Conservation (phyloP, 2,329 filamentous ascomycete species). For the Xylariaceae sp. region DNA sequence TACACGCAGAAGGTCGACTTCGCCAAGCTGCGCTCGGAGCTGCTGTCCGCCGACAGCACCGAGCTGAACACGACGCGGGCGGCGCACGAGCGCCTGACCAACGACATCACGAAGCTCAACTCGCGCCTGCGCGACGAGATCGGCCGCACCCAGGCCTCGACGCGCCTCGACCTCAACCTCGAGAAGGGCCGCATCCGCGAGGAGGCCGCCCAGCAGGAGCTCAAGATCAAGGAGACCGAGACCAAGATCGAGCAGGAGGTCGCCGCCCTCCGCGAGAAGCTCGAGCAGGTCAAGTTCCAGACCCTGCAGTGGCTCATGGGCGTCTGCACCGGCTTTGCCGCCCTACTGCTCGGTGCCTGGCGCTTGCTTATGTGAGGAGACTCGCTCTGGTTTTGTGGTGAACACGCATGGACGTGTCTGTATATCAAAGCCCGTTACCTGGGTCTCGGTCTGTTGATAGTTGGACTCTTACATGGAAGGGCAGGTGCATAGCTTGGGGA, state of each 20-base stretch:
- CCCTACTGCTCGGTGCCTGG: slow-evolving; percentile 72
- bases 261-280: slow-evolving; percentile 83
- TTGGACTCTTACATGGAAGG: background rate
- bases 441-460: background rate
- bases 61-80: slow-evolving; percentile 88
- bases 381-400: background rate
- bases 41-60: slow-evolving; percentile 88
- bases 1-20: slow-evolving; percentile 96
- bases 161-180: slow-evolving; percentile 89
- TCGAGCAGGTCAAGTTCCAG: slow-evolving; percentile 97
- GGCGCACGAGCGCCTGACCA: slow-evolving; percentile 89
- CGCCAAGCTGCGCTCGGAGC: slow-evolving; percentile 92
- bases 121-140: slow-evolving; percentile 91
- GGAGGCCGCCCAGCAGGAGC: slow-evolving; percentile 93
- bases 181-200: slow-evolving; percentile 97
- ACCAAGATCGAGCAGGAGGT: slow-evolving; percentile 98
- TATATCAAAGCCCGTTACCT: background rate
- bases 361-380: slow-evolving; percentile 69
- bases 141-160: slow-evolving; percentile 88
- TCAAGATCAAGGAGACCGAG: slow-evolving; percentile 99
- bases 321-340: slow-evolving; percentile 72
- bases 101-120: slow-evolving; percentile 93
- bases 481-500: slow-evolving; percentile 12
- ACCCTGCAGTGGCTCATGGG: slow-evolving; percentile 98
- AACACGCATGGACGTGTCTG: no score